Evolutionary conservation across 495 filamentous ascomycete species (phyloP), one percentile per base, ranked within the genome.

Genomic region (Penicillium parvum): DNA sequence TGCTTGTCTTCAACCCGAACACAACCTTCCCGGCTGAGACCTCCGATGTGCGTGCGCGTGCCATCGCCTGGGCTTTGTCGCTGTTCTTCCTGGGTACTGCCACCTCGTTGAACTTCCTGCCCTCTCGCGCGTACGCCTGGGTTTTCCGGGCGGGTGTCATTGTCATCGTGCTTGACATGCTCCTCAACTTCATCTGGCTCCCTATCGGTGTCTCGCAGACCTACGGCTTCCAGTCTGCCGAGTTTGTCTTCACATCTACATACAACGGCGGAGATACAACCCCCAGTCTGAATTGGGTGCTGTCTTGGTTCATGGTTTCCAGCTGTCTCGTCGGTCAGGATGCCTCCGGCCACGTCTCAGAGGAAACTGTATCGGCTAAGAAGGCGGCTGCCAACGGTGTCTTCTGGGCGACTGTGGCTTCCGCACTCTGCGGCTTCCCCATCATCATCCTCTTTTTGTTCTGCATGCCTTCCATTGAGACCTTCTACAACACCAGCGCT

Each of bases 141-240:
- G 57, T 66, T 3, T 66, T 66, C 43, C 57, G 62, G 17, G 53
- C 60, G 0, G 62, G 62, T n/a, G 53, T 66, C 14, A 55, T 57
- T 1, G 55, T 64, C 30, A 66, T 66, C 19, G 37, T 47, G 7
- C 48, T 66, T 28, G 63, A 66, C 22, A 64, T 62, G 40, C 40
- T 66, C 20, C 53, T 66, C 37, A 66, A 66, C 39, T 64, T 66
- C 19, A 58, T 66, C 37, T 66, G 63, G 63, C 46, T 66, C 11
- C 63, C 60, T 0, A 62, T 64, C 15, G 60, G 55, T 7, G 63
- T 66, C 2, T 55, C 58, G 3, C 43, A 52, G 21, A 66, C 60
- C 0, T 66, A 64, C 41, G 63, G 63, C 1, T 66, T 64, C 38
- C 63, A 58, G 34, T 45, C 60, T 5, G 63, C 63, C 7, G 60